phyloP scores from a whole-genome alignment of 495 filamentous ascomycete genomes.

The Entonaema liquescens region DNA sequence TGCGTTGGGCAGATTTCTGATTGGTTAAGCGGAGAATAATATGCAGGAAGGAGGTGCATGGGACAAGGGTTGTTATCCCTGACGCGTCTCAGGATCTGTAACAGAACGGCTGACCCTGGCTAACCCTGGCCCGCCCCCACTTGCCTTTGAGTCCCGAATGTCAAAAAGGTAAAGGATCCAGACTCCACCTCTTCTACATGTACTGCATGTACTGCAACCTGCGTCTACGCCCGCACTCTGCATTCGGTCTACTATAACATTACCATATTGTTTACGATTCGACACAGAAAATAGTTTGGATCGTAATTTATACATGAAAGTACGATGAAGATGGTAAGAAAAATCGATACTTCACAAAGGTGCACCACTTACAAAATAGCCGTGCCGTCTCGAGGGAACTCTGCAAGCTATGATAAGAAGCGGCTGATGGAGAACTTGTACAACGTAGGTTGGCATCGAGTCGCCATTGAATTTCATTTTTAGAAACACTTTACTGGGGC shows the following conservation, averaged over 20 bases:
- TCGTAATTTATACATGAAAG: not conserved
- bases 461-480: constrained; percentile 16
- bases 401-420: constrained; percentile 5
- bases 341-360: not conserved
- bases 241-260: constrained; percentile 2
- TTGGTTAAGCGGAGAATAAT: constrained; percentile 39
- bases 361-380: constrained; percentile 7
- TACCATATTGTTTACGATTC: not conserved
- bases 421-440: constrained; percentile 4
- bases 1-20: constrained; percentile 31
- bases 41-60: constrained; percentile 40
- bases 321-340: not conserved
- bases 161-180: constrained; percentile 23
- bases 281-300: not conserved
- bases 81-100: constrained; percentile 44
- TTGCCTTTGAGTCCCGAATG: constrained; percentile 22
- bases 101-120: constrained; percentile 34
- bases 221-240: not conserved
- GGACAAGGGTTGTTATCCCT: constrained; percentile 38
- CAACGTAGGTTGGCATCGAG: not conserved
- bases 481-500: constrained; percentile 34
- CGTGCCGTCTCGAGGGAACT: constrained; percentile 9
- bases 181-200: not conserved
- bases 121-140: constrained; percentile 10
- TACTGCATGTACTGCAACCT: not conserved